phyloP scores from a whole-genome alignment of 2,329 filamentous ascomycete species.

The Pseudogymnoascus verrucosus region DNA sequence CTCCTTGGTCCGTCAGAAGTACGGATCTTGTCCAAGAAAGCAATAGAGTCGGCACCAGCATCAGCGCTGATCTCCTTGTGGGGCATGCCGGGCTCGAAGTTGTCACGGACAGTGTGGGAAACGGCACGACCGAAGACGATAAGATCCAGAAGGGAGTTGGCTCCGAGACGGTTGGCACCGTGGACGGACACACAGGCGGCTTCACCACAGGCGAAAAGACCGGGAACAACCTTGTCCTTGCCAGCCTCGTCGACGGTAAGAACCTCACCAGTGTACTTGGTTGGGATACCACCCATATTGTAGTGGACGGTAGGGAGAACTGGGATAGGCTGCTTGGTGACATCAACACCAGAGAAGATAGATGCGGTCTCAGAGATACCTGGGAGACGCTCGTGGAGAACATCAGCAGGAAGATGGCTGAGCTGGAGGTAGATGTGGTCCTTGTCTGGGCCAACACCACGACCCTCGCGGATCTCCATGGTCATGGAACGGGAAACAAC shows the following conservation, averaged over 20 bases:
- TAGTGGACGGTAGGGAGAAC: slow-evolving; percentile 97
- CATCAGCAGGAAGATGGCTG: slow-evolving; percentile 84
- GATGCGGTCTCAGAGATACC: slow-evolving; percentile 98
- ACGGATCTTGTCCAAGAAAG: slow-evolving; percentile 76
- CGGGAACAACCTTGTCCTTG: slow-evolving; percentile 87
- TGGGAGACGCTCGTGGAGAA: slow-evolving; percentile 91
- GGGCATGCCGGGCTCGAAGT: slow-evolving; percentile 74
- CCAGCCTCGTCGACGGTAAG: slow-evolving; percentile 78
- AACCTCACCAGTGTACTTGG: slow-evolving; percentile 94
- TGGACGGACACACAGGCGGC: slow-evolving; percentile 96
- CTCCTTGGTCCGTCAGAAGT: slow-evolving; percentile 77
- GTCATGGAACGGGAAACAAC: slow-evolving; percentile 98
- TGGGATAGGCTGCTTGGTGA: slow-evolving; percentile 93
- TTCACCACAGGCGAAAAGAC: slow-evolving; percentile 94
- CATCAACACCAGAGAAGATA: slow-evolving; percentile 95
- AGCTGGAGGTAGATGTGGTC: slow-evolving; percentile 98
- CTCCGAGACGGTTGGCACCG: slow-evolving; percentile 93
- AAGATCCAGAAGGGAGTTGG: slow-evolving; percentile 95
- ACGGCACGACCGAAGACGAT: slow-evolving; percentile 97
- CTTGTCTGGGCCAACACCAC: slow-evolving; percentile 93
- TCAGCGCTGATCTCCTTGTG: slow-evolving; percentile 76
- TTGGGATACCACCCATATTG: slow-evolving; percentile 99
- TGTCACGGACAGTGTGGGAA: slow-evolving; percentile 93
- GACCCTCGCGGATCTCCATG: slow-evolving; percentile 93
- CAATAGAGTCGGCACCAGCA: slow-evolving; percentile 80